phyloP scores from a whole-genome alignment of 2,329 filamentous ascomycete genomes.

The Xylariaceae sp. region DNA sequence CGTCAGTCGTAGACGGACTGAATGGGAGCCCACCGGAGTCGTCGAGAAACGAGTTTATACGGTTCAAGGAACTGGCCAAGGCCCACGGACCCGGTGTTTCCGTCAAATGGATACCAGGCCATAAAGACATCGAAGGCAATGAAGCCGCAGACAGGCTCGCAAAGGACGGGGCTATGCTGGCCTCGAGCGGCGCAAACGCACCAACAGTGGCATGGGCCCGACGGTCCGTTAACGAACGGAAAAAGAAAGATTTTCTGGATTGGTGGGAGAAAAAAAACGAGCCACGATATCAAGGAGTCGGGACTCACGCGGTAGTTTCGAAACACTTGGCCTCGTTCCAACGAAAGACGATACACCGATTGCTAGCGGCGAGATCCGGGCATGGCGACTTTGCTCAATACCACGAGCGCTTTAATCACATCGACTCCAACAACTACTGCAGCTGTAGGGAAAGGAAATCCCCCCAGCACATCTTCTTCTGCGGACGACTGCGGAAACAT shows the following conservation, averaged over 20 bases:
- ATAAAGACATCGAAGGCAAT: not conserved
- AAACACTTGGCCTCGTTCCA: not conserved
- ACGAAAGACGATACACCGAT: not conserved
- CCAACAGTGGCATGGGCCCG: not conserved
- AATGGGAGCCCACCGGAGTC: not conserved
- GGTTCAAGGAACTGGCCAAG: not conserved
- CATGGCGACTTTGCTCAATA: not conserved
- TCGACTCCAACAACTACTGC: not conserved
- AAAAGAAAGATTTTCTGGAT: no score
- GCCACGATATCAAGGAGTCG: not conserved
- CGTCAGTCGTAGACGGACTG: not conserved
- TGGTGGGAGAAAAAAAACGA: not conserved
- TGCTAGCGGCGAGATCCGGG: not conserved
- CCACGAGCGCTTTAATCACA: not conserved
- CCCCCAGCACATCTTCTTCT: no score
- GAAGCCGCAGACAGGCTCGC: not conserved
- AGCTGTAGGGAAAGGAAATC: conserved; percentile 3
- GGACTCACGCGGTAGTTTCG: not conserved
- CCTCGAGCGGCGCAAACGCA: not conserved
- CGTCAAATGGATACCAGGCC: not conserved
- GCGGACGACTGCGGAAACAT: no score
- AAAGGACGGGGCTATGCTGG: not conserved
- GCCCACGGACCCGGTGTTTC: not conserved
- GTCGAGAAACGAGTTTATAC: not conserved
- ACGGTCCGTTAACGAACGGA: not conserved